These are phyloP conservation scores for Dissophora ornata DNA, from an alignment of 192 early-diverging fungal species.

Conservation along the genomic window DNA sequence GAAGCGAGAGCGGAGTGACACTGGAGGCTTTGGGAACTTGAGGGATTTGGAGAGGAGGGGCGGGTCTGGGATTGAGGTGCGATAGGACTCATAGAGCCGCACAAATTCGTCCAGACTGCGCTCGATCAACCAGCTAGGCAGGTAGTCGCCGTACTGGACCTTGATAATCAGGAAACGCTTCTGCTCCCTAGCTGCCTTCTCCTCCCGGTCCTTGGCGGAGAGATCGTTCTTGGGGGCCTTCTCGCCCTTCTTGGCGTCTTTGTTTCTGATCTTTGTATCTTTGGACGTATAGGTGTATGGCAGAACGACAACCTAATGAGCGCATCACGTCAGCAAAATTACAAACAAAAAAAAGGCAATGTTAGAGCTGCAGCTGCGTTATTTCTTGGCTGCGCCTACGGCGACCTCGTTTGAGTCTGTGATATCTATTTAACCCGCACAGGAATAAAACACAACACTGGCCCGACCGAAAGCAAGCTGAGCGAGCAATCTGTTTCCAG, in stretches of 20 bases:
- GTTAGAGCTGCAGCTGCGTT: no score
- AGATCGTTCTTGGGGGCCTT: constrained; percentile 2
- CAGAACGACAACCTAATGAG: constrained; percentile 45
- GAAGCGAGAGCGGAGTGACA: constrained; percentile 37
- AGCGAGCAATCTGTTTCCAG: no score
- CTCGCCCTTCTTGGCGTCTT: constrained; percentile 7
- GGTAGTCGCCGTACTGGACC: constrained; percentile 48
- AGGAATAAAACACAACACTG: no score
- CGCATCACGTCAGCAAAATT: background rate
- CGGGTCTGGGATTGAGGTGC: constrained; percentile 36
- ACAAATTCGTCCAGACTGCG: constrained; percentile 51
- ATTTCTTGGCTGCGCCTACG: no score
- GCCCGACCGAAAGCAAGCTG: no score
- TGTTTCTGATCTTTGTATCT: constrained; percentile 48
- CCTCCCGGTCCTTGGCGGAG: constrained; percentile 31
- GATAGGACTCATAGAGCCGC: constrained; percentile 41
- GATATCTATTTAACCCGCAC: no score
- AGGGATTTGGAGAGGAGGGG: constrained; percentile 21
- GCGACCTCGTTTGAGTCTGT: no score
- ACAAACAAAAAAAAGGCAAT: background rate
- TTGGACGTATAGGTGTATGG: constrained; percentile 47
- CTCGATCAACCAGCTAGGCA: constrained; percentile 52
- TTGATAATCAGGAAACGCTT: constrained; percentile 48
- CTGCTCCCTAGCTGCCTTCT: constrained; percentile 50
- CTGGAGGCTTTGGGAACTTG: constrained; percentile 49